Evolutionary conservation across 1,139 yeast species (phyloP).

Genomic region (Taiozyma onychis): DNA sequence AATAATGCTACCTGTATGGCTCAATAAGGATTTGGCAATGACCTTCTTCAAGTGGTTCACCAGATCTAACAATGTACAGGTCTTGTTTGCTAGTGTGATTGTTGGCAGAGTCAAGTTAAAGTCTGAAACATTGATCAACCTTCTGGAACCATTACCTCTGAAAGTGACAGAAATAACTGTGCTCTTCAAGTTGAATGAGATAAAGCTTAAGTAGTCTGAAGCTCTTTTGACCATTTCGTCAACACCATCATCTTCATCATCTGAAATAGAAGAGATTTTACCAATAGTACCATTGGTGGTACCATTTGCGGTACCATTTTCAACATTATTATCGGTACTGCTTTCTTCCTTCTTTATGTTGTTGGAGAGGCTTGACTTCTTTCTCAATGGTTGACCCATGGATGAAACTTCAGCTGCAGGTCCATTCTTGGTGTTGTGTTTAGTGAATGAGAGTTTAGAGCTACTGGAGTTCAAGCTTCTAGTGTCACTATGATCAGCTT

Average conservation of each 20-base stretch:
- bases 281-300: background rate
- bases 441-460: background rate
- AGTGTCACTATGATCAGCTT: background rate
- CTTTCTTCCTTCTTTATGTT: background rate
- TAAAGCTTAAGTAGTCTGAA: slow-evolving; percentile 50
- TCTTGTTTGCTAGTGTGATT: slow-evolving; percentile 39
- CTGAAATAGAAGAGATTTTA: slow-evolving; percentile 5
- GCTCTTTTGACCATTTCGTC: slow-evolving; percentile 57
- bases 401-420: background rate
- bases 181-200: slow-evolving; percentile 40
- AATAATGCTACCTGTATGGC: slow-evolving; percentile 54
- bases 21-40: slow-evolving; percentile 45
- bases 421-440: background rate
- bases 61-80: slow-evolving; percentile 51
- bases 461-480: background rate
- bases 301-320: background rate
- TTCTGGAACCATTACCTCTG: slow-evolving; percentile 50
- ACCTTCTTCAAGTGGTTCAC: slow-evolving; percentile 46
- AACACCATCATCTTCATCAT: slow-evolving; percentile 33
- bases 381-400: background rate
- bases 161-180: slow-evolving; percentile 51
- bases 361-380: background rate
- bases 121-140: slow-evolving; percentile 56
- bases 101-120: slow-evolving; percentile 52
- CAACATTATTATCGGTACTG: background rate